Base-by-base conservation (phyloP, 148 eudicot species). In the Silene conica region DNA sequence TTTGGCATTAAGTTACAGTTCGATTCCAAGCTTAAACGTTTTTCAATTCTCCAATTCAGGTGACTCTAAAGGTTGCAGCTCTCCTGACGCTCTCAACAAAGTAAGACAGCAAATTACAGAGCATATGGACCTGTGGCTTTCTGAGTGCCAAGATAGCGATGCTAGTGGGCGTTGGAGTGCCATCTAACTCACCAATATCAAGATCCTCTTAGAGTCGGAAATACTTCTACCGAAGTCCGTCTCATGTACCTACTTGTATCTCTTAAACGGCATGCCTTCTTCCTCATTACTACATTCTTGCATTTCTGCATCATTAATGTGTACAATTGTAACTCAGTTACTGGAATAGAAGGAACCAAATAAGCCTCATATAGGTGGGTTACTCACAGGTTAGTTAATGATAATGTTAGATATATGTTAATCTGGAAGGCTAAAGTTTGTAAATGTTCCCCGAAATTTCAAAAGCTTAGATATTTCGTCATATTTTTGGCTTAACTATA, bases 71-170 rank as follows among this genome's bases (percentile, higher is more conserved):
- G 83, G 82, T 63, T 96, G 99, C 83, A 87, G 89, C 83, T 85
- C 97, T n/a, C 89, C 97, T 54, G 96, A 92, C 73, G 94, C 96
- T 9, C 96, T 96, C 68, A 78, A 83, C 79, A 96, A 96, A 89
- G 92, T 87, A 26, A 85, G 99, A 85, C 96, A 92, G 57, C 77
- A 89, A 57, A 72, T 96, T 38, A 81, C 81, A 9, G 92, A 86
- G 63, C 82, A 89, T 50, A 96, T 96, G 50, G 99, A 92, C 80
- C 73, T 90, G 79, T 96, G 99, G 99, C 78, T 96, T 76, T 92
- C 99, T 23, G 84, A 92, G 82, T 96, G 99, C 80, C 89, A 85
- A 74, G 82, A 76, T 61, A 46, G 74, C 21, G 83, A 78, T 75
- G 22, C 70, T 67, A 2, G 25, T 21, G 74, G 84, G 70, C 84